Percentiles rank a stretch among this genome's conserved stretches.
phyloP scores from a whole-genome alignment of 164 flowering plant genomes.

The Sextonia rubra region DNA sequence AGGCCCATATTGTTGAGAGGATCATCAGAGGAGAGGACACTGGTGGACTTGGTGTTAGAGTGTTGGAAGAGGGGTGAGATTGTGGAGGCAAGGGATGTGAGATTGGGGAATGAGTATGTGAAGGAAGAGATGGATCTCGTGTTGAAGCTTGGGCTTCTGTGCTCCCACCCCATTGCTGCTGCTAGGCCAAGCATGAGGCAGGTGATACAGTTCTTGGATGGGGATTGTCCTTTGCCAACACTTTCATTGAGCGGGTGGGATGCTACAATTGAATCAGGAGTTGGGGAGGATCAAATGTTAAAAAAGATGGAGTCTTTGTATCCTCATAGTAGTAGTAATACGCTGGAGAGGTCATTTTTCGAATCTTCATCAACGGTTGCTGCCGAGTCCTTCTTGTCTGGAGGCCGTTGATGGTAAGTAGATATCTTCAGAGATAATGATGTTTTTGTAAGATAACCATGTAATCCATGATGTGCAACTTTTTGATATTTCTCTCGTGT shows the following conservation, averaged over 20 bases:
- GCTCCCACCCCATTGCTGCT: neutral
- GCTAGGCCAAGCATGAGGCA: slow-evolving; percentile 11
- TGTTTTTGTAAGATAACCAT: too few relatives aligned
- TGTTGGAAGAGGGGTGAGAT: slow-evolving; percentile 1
- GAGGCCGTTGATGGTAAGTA: slow-evolving; percentile 1
- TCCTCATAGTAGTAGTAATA: neutral
- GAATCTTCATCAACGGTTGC: neutral
- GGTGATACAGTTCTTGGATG: slow-evolving; percentile 5
- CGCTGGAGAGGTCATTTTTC: neutral
- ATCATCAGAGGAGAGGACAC: neutral
- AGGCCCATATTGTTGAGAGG: slow-evolving; percentile 1
- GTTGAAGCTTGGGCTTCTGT: slow-evolving; percentile 13
- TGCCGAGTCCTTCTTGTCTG: neutral
- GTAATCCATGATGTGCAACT: too few relatives aligned
- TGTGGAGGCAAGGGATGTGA: slow-evolving; percentile 2
- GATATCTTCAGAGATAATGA: neutral
- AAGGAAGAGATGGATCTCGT: slow-evolving; percentile 11
- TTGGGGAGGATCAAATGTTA: too few relatives aligned
- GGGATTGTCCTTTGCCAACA: neutral
- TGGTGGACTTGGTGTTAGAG: slow-evolving; percentile 8
- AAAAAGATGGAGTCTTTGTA: neutral
- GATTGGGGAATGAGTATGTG: neutral
- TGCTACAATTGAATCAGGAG: neutral
- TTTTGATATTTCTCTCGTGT: too few relatives aligned
- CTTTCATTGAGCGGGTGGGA: neutral